Evolutionary conservation across 2,329 filamentous ascomycete genomes (phyloP).

Genomic region (Didymella exigua): DNA sequence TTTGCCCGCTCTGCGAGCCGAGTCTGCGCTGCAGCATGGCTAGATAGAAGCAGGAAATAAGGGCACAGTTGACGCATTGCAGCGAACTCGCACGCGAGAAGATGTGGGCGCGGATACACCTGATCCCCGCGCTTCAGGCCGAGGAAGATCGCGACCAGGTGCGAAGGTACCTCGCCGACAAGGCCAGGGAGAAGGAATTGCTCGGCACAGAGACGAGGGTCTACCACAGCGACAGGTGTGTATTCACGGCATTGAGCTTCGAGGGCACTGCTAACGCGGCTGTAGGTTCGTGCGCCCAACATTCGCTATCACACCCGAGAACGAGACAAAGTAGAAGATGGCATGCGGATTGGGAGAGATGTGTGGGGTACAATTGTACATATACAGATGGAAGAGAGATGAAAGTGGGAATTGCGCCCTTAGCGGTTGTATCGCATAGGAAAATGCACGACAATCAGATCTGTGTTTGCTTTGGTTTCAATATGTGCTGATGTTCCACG

Average conservation of each 20-base stretch:
- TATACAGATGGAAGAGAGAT: conserved; percentile 9
- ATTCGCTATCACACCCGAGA: conserved; percentile 72
- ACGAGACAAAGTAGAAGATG: conserved; percentile 61
- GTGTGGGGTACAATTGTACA: conserved; percentile 21
- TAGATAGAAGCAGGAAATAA: background rate
- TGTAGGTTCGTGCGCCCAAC: conserved; percentile 70
- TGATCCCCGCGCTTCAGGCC: conserved; percentile 91
- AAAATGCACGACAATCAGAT: conserved; percentile 15
- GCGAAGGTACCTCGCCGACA: conserved; percentile 81
- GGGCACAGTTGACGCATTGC: conserved; percentile 26
- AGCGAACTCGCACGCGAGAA: conserved; percentile 96
- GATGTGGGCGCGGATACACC: conserved; percentile 95
- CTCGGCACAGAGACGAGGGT: conserved; percentile 82
- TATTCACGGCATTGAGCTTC: conserved; percentile 6
- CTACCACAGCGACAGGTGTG: conserved; percentile 88
- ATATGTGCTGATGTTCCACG: background rate
- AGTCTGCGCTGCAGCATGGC: background rate
- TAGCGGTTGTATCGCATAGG: conserved; percentile 7
- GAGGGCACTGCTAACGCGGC: conserved; percentile 11
- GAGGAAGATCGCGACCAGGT: conserved; percentile 97
- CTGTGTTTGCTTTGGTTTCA: conserved; percentile 18
- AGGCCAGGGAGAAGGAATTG: conserved; percentile 87
- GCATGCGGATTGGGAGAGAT: background rate
- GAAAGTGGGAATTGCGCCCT: conserved; percentile 4
- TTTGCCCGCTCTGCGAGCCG: background rate